Base-by-base conservation (phyloP, 1,284 basidiomycete species). In the Heterobasidion occidentale region DNA sequence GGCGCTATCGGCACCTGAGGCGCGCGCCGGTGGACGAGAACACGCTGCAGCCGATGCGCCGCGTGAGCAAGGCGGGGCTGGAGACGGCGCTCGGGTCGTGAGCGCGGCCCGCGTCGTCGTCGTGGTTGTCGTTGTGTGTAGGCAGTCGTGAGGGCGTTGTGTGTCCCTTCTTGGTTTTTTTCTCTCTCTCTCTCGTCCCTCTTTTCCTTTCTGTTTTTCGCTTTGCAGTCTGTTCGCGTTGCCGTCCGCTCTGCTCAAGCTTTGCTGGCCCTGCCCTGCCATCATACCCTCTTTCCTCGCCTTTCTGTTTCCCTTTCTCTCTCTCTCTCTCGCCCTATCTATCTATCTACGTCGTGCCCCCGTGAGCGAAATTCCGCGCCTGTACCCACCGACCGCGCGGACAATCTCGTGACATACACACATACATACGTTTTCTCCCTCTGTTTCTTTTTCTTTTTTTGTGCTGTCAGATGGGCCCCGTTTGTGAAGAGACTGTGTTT, bases 31-130 rank as follows among this genome's bases (percentile, higher is more conserved):
- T 94, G 20, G 81, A 94, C 66, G 88, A 90, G 70, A 85, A 75
- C 47, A 94, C 92, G 27, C 71, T 94, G 59, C 92, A 94, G 68
- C 92, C 92, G 19, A 79, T 90, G 74, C 73, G 92, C 58, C 76
- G 92, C 57, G 91, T 93, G 56, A 92, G 88, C 68, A 95, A 95
- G 71, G 92, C 92, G 3, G 92, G 92, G 36, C 71, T 95, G 61
- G 92, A 95, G 75, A 92, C 81, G 7, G 61, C 63, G 33, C 38
- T 42, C 8, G 38, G 38, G 38, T 42, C 38, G n/a, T 27, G 27
- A 27, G 27, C 27, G 5, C 27, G 27, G 27, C 19, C 9, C 38
- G 9, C 15, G 38, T 11, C 9, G 38, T 9, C 9, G 38, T 42
- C 38, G 38, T 9, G 15, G 9, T 42, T 42, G 9, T 42, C 38